phyloP scores from a whole-genome alignment of 2,329 filamentous ascomycete species.

The Trichophyton simii region DNA sequence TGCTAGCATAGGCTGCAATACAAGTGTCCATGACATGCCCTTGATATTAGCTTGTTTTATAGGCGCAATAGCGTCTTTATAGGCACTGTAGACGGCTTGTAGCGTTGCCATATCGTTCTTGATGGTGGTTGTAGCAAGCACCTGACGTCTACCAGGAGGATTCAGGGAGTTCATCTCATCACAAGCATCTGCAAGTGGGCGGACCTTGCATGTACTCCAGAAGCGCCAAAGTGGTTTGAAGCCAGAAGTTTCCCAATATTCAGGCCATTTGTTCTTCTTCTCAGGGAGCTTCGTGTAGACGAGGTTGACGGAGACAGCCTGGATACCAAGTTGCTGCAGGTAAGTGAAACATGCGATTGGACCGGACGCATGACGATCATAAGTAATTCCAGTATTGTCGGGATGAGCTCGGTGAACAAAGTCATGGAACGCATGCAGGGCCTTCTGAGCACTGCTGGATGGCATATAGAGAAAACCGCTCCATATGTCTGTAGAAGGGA shows the following conservation, averaged over 20 bases:
- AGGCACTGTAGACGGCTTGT: constrained; percentile 18
- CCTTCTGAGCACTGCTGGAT: constrained; percentile 15
- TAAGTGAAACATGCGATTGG: constrained; percentile 19
- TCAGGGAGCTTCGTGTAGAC: constrained; percentile 4
- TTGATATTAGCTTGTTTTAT: constrained; percentile 18
- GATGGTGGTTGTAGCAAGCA: constrained; percentile 26
- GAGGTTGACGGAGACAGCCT: neutral
- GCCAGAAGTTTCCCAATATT: constrained; percentile 21
- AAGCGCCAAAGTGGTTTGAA: constrained; percentile 23
- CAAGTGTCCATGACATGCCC: constrained; percentile 24
- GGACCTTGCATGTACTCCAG: constrained; percentile 25
- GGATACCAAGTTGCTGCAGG: constrained; percentile 5
- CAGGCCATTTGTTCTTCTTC: constrained; percentile 20
- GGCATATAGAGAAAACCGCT: constrained; percentile 25
- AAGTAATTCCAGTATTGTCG: neutral
- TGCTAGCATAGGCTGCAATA: constrained; percentile 22
- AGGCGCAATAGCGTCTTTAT: constrained; percentile 17
- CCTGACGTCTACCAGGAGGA: constrained; percentile 22
- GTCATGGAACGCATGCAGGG: constrained; percentile 18
- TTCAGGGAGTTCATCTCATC: constrained; percentile 24
- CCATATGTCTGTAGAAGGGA: constrained; percentile 14
- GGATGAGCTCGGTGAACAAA: constrained; percentile 11
- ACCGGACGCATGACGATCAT: constrained; percentile 18
- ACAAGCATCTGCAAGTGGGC: constrained; percentile 22
- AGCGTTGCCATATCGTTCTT: constrained; percentile 25